Base-by-base conservation (phyloP, 352 stramenopile species). In the Pythium phragmiticola region DNA sequence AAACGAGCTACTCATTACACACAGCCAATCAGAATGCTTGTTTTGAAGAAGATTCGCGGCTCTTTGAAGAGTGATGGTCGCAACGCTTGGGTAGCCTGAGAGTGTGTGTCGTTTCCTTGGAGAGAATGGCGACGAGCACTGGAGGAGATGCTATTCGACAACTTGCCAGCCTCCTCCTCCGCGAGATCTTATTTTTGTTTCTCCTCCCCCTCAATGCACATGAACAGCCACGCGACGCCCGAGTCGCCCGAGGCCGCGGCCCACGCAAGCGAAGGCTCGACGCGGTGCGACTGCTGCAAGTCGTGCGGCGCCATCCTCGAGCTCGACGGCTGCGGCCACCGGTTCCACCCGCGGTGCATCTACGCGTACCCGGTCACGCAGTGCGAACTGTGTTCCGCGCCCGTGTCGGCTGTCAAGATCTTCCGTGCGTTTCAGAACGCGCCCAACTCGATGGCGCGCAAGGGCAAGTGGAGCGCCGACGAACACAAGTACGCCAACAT, bases 401-500 rank as follows among this genome's bases (percentile, higher is more conserved):
- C 74, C 6, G 76, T 88, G 33, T 36, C 21, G 16, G 51, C 56
- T 28, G 64, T 90, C 28, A 69, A 74, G 50, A 72, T 90, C 59
- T 88, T 88, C 60, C 79, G 79, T 47, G 57, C 73, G 33, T 78
- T 61, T 66, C 72, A 73, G 47, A 76, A 75, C 56, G 51, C 55
- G 26, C 56, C 51, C 11, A 88, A 87, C 67, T 64, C 70, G 49
- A 80, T 73, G 64, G 66, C 56, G 60, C 82, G 82, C 67, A 91
- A 88, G 68, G 82, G 82, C 58, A 91, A 91, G 72, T 92, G 84
- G 84, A 80, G 74, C 53, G 71, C 73, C 3, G 80, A 87, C 60
- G 84, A 94, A 53, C 76, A 88, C 68, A 87, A 89, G 60, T 91
- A 92, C 74, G 83, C 82, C 41, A 82, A 89, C 69, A 78, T 89